Conservation (phyloP, 2,329 filamentous ascomycete species). For the Pseudopyricularia javanii region DNA sequence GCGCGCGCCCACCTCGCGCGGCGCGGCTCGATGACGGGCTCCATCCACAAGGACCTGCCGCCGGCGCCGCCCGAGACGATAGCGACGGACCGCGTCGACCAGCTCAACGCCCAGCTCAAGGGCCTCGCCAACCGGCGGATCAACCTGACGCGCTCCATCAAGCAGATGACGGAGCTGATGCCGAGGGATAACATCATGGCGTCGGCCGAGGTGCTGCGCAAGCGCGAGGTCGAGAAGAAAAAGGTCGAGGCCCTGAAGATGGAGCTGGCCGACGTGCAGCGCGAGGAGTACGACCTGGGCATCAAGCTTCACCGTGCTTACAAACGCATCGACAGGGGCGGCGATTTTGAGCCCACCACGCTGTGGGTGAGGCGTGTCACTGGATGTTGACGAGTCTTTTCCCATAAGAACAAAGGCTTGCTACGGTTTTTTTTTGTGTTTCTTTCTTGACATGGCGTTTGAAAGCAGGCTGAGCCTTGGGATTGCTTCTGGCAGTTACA, state of each 20-base stretch:
- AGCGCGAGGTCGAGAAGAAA: conserved; percentile 43
- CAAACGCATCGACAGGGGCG: conserved; percentile 60
- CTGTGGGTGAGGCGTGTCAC: conserved; percentile 74
- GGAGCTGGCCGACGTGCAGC: conserved; percentile 61
- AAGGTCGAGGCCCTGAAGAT: conserved; percentile 54
- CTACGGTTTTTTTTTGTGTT: neutral
- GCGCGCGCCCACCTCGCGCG: conserved; percentile 5
- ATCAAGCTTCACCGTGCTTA: conserved; percentile 62
- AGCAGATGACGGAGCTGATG: conserved; percentile 68
- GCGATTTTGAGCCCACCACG: conserved; percentile 50
- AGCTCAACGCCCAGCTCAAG: conserved; percentile 53
- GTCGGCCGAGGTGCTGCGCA: conserved; percentile 47
- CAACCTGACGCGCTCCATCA: conserved; percentile 62
- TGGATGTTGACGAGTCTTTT: no score
- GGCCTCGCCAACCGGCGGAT: conserved; percentile 53
- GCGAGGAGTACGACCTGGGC: conserved; percentile 69
- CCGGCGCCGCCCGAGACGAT: conserved; percentile 46
- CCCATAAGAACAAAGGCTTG: no score
- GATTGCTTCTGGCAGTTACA: neutral
- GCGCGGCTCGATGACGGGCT: conserved; percentile 19
- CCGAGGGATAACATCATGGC: conserved; percentile 57
- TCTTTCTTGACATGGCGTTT: no score
- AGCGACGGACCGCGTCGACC: conserved; percentile 50
- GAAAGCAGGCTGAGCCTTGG: neutral
- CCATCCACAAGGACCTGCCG: conserved; percentile 45